Evolutionary conservation across 2,329 filamentous ascomycete genomes (phyloP).

Genomic region (Metarhizium brunneum): DNA sequence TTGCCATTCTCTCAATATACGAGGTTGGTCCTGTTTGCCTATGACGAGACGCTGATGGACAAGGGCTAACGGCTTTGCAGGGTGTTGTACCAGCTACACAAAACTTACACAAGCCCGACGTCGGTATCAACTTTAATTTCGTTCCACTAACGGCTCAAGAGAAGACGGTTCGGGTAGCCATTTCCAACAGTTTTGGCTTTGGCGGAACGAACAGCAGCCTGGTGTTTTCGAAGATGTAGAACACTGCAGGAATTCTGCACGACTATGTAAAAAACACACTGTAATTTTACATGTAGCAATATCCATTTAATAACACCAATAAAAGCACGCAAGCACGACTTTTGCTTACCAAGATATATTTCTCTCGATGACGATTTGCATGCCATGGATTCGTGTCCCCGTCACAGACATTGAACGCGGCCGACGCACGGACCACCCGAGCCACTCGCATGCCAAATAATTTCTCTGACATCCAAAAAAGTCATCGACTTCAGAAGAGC

Average conservation of each 20-base stretch:
- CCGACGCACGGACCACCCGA: neutral
- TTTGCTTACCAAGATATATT: no score
- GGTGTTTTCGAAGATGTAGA: constrained; percentile 49
- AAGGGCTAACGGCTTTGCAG: constrained; percentile 31
- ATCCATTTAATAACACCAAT: neutral
- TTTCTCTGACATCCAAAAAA: neutral
- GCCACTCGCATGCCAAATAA: neutral
- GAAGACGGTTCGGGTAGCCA: constrained; percentile 58
- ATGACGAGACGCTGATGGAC: neutral
- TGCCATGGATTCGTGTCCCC: neutral
- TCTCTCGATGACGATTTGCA: no score
- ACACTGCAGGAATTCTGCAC: neutral
- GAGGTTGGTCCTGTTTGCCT: constrained; percentile 47
- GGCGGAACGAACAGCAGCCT: constrained; percentile 91
- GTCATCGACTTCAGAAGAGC: neutral
- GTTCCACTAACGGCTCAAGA: constrained; percentile 64
- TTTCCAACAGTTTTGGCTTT: constrained; percentile 97
- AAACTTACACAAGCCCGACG: constrained; percentile 62
- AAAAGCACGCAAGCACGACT: neutral
- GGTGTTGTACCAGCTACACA: constrained; percentile 75
- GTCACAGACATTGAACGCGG: neutral
- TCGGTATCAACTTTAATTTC: constrained; percentile 75
- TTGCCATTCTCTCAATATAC: constrained; percentile 68
- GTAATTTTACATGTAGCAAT: neutral
- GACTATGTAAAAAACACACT: neutral